Conservation (phyloP, 768 basidiomycete genomes). For the Hericium erinaceus region DNA sequence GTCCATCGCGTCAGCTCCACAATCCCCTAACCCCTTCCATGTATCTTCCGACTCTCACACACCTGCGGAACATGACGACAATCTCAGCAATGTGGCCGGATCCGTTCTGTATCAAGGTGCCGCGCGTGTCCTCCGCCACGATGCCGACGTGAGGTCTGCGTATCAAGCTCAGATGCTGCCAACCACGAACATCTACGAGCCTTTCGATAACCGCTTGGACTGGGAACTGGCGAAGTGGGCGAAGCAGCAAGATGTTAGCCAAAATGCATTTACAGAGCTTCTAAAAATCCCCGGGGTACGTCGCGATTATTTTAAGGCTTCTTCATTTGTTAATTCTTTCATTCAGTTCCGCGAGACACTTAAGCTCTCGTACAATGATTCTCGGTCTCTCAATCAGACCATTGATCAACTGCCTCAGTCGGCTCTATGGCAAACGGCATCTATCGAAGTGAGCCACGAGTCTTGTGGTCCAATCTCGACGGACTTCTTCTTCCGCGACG, state of each 20-base stretch:
- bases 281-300: constrained; percentile 7
- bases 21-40: not conserved
- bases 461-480: not conserved
- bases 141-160: not conserved
- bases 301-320: not conserved
- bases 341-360: no score
- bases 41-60: not conserved
- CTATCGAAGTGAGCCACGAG: not conserved
- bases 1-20: no score
- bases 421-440: not conserved
- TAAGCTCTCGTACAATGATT: no score
- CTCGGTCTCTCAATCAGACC: no score
- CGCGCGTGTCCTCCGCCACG: not conserved
- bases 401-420: not conserved
- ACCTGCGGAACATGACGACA: not conserved
- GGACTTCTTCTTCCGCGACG: constrained; percentile 3
- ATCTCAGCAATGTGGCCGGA: not conserved
- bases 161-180: not conserved
- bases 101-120: not conserved
- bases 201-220: constrained; percentile 7
- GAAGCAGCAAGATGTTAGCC: constrained; percentile 9
- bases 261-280: constrained; percentile 9
- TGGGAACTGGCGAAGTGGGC: constrained; percentile 15
- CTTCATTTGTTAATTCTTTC: not conserved
- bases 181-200: constrained; percentile 4